Base-by-base conservation (phyloP, 306 rosid species). In the Dicorynia guianensis region DNA sequence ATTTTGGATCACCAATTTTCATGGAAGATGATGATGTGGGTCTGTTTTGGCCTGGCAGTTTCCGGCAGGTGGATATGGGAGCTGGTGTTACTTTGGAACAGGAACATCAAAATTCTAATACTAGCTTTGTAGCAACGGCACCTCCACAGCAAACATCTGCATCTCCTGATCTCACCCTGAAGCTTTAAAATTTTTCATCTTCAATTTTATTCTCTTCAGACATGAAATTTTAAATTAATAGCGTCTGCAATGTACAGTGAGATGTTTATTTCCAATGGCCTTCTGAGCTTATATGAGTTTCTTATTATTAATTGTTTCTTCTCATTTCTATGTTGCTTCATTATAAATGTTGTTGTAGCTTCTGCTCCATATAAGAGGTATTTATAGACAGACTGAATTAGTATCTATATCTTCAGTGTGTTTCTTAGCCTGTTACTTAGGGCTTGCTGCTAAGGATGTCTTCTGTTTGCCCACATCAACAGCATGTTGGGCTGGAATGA, bases 11-110 rank as follows among this genome's bases (percentile, higher is more conserved):
- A 46, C 88, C 87, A 0, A 58, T 86, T 69, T 86, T 86, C 11
- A 17, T 81, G 83, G 93, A 90, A 30, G 91, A 93, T 15, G 90
- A 87, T 38, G 93, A 89, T 34, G 80, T 49, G 42, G 86, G 86
- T 38, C 12, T 82, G 25, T 85, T 87, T 77, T 93, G 98, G 98
- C 98, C 98, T 0, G 98, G 98, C 40, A 90, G 98, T 70, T 93
- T 89, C 75, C 82, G 98, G 36, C 93, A 79, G 78, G 83, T 81
- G 49, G 86, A 82, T n/a, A 81, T 69, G 14, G 68, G 80, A 64
- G 67, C 46, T 35, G 58, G 85, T 30, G 80, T 77, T 50, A 65
- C 55, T 57, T 7, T 53, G 7, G 87, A 33, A 50, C 48, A 61
- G 64, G 84, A 76, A 57, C 46, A 56, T 39, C 86, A 79, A 49